phyloP scores from a whole-genome alignment of 345 rosid species.

The Dimocarpus longan region DNA sequence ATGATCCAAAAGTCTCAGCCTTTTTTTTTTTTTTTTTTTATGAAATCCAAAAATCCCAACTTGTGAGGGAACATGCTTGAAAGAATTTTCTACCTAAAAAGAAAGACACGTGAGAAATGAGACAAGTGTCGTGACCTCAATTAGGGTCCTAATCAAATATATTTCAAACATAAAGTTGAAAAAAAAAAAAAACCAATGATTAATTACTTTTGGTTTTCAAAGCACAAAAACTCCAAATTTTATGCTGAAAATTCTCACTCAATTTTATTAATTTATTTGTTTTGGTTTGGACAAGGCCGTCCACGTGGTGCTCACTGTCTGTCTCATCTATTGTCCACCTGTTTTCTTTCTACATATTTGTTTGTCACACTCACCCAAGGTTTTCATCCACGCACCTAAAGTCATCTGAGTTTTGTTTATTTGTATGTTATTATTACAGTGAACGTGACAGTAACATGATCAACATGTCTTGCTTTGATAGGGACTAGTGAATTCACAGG shows the following conservation, averaged over 20 bases:
- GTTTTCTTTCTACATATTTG: neutral
- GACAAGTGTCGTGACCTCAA: neutral
- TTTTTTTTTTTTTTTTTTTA: too few species aligned
- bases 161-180: neutral
- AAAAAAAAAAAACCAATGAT: neutral
- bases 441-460: neutral
- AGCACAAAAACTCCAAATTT: neutral
- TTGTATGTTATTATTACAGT: neutral
- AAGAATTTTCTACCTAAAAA: too few species aligned
- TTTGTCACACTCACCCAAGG: neutral
- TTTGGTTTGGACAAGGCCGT: neutral
- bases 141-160: neutral
- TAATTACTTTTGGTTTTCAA: neutral
- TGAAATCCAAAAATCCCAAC: neutral
- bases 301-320: neutral
- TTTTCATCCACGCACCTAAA: neutral
- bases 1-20: neutral
- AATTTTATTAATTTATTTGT: neutral
- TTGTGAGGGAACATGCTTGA: neutral
- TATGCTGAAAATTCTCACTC: too few species aligned
- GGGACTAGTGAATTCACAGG: conserved; percentile 5
- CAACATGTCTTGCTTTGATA: neutral
- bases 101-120: neutral
- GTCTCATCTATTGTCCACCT: neutral
- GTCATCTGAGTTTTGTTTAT: neutral